These are phyloP conservation scores for Alternaria brassicae DNA, from an alignment of 2,329 filamentous ascomycete genomes.

Conservation along the genomic window DNA sequence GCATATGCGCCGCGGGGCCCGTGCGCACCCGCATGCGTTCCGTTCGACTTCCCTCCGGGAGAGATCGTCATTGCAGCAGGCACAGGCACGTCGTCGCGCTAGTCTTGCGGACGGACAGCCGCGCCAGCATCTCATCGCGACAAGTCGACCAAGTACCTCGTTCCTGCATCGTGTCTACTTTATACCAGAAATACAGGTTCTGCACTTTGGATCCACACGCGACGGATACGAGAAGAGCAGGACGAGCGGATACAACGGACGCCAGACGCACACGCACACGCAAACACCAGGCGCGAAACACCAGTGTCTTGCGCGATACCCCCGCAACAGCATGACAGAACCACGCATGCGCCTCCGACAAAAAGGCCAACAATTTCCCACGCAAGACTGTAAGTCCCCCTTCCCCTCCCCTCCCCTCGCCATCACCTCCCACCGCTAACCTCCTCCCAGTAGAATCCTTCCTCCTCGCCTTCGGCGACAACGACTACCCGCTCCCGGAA, in stretches of 20 bases:
- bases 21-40: constrained; percentile 17
- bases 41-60: too few relatives aligned
- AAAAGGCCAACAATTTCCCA: constrained; percentile 57
- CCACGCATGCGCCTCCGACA: constrained; percentile 57
- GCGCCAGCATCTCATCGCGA: not conserved
- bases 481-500: constrained; percentile 76
- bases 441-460: constrained; percentile 68
- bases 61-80: constrained; percentile 10
- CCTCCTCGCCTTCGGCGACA: constrained; percentile 82
- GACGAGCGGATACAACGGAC: not conserved
- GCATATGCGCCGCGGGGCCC: not conserved
- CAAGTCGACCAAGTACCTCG: too few relatives aligned
- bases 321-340: constrained; percentile 54
- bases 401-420: not conserved
- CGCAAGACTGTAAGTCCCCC: constrained; percentile 49
- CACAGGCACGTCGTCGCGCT: not conserved
- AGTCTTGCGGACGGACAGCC: not conserved
- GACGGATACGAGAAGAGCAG: not conserved
- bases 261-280: too few relatives aligned
- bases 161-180: too few relatives aligned
- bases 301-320: too few relatives aligned
- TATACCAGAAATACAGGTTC: too few relatives aligned
- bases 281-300: too few relatives aligned
- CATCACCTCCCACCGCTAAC: constrained; percentile 15
- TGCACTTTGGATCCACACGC: not conserved